Evolutionary conservation across 2,329 filamentous ascomycete species (phyloP).

Genomic region (Aspergillus calidoustus): DNA sequence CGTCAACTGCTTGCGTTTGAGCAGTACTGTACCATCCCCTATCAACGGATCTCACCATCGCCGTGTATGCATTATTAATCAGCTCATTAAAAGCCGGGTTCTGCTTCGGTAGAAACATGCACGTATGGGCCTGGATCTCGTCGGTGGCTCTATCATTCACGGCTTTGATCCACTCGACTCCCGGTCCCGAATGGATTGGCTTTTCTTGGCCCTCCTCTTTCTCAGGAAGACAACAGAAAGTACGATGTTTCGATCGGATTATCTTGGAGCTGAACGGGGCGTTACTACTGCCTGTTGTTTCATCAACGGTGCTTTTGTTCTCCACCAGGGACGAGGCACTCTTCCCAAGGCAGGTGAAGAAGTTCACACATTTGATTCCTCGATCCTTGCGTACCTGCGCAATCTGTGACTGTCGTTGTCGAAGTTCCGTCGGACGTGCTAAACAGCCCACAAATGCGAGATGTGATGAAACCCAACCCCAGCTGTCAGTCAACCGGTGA

Average conservation of each 20-base stretch:
- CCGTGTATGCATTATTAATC: slow-evolving; percentile 42
- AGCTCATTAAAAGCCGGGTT: slow-evolving; percentile 52
- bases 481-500: slow-evolving; percentile 76
- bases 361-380: slow-evolving; percentile 77
- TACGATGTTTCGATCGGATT: slow-evolving; percentile 65
- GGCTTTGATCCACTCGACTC: slow-evolving; percentile 67
- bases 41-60: slow-evolving; percentile 46
- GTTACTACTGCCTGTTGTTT: background rate
- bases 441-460: slow-evolving; percentile 92
- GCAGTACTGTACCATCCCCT: slow-evolving; percentile 44
- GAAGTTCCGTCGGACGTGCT: slow-evolving; percentile 79
- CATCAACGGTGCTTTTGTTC: slow-evolving; percentile 22
- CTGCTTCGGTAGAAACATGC: slow-evolving; percentile 51
- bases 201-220: slow-evolving; percentile 44
- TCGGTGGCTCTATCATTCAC: slow-evolving; percentile 80
- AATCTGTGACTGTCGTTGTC: slow-evolving; percentile 71
- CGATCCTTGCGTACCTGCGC: slow-evolving; percentile 67
- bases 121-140: slow-evolving; percentile 77
- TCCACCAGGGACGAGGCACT: slow-evolving; percentile 55
- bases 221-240: slow-evolving; percentile 83
- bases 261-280: slow-evolving; percentile 42
- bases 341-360: slow-evolving; percentile 83
- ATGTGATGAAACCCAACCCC: slow-evolving; percentile 84
- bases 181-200: slow-evolving; percentile 35
- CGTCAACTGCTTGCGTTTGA: slow-evolving; percentile 25